A percentile compares a stretch with the other conserved stretches of the same genome.
Conservation (phyloP, 2,329 filamentous ascomycete genomes). For the Davidsoniella eucalypti region DNA sequence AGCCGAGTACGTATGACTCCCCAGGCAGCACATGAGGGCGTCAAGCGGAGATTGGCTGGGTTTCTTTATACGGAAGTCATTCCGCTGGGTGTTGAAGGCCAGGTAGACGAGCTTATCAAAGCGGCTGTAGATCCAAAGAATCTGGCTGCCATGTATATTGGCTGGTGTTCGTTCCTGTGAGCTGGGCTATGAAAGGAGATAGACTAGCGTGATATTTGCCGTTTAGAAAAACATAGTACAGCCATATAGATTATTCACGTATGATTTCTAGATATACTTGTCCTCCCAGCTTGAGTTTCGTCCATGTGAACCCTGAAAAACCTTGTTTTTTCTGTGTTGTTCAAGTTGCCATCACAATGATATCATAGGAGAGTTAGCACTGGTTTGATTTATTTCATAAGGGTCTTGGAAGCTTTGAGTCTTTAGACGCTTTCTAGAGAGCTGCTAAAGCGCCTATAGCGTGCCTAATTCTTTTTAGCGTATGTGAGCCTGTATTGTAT, state of each 20-base stretch:
- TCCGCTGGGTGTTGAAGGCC: conserved; percentile 83
- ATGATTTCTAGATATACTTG: neutral
- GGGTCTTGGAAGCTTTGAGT: too few species aligned
- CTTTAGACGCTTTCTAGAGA: too few species aligned
- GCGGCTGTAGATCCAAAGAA: conserved; percentile 69
- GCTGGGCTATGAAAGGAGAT: neutral
- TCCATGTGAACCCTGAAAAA: neutral
- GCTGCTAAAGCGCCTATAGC: too few species aligned
- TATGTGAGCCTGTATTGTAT: too few species aligned
- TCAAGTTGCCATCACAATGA: neutral
- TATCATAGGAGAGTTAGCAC: neutral
- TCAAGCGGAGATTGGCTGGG: conserved; percentile 72
- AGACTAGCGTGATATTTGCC: neutral
- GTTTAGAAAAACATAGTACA: neutral
- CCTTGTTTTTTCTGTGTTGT: neutral
- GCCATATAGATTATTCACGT: conserved; percentile 9
- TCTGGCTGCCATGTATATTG: conserved; percentile 89
- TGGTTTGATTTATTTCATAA: neutral
- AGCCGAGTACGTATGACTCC: conserved; percentile 28
- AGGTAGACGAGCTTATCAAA: conserved; percentile 88
- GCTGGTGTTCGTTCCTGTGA: conserved; percentile 55
- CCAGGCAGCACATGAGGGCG: conserved; percentile 71
- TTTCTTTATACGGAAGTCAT: conserved; percentile 76
- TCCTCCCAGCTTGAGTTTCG: too few species aligned
- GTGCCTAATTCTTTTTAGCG: too few species aligned